A percentile compares a stretch with the other conserved stretches of the same genome.
phyloP scores from a whole-genome alignment of 2,329 filamentous ascomycete species.

The Fusarium keratoplasticum region DNA sequence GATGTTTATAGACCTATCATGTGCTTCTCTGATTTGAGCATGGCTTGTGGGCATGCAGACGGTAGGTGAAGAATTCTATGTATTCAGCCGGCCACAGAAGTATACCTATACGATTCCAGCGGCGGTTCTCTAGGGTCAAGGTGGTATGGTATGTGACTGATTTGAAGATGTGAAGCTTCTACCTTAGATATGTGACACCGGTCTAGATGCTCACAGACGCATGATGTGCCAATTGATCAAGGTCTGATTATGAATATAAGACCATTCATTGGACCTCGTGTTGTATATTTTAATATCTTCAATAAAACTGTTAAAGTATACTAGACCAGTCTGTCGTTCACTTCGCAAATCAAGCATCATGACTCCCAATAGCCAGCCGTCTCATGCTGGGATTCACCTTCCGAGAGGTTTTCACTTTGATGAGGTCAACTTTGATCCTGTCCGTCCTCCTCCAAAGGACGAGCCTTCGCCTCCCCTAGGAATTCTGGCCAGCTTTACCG shows the following conservation, averaged over 20 bases:
- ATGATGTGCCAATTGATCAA: too few species aligned
- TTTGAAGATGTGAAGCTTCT: not conserved
- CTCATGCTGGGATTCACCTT: constrained; percentile 5
- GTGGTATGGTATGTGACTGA: not conserved
- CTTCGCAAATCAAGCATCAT: not conserved
- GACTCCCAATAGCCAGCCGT: not conserved
- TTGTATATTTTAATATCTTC: not conserved
- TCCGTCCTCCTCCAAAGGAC: not conserved
- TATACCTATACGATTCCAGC: not conserved
- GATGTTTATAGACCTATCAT: not conserved
- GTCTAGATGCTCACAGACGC: not conserved
- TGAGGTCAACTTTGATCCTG: constrained; percentile 9
- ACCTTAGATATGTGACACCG: not conserved
- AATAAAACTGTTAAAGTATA: too few species aligned
- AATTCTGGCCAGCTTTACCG: not conserved
- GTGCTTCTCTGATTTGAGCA: not conserved
- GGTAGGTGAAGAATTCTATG: not conserved
- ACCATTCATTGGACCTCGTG: not conserved
- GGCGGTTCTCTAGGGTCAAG: not conserved
- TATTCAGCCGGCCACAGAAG: fast-evolving
- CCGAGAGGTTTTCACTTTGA: not conserved
- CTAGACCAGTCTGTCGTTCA: fast-evolving
- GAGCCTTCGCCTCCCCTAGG: constrained; percentile 4
- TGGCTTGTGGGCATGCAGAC: not conserved
- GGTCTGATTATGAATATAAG: not conserved